Base-by-base conservation (phyloP, 2,329 filamentous ascomycete genomes). In the Zalaria sp. region DNA sequence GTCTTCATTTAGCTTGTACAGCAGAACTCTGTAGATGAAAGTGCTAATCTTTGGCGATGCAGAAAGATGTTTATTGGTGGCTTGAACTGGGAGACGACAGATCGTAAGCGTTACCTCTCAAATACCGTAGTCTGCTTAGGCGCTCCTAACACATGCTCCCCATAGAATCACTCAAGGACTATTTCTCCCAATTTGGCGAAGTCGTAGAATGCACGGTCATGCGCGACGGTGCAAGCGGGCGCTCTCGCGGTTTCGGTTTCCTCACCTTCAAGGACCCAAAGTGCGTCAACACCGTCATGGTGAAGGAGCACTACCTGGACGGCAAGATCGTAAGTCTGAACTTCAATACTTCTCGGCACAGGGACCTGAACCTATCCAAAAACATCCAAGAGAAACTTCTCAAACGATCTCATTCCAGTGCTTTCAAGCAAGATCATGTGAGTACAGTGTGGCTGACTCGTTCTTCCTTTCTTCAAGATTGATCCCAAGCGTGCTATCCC, bases 31-130 rank as follows among this genome's bases (percentile, higher is more conserved):
- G 18, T 18, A 18, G 18, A 18, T 18, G 18, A 18, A 18, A 18
- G 18, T 18, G 43, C 43, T 44, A 44, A 44, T 31, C 36, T 32
- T 48, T 47, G 45, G 51, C 52, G 49, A 46, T 52, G 49, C 58
- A 98, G 91, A 57, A 98, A 98, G 70, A 98, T 98, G 91, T 98
- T 98, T 56, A 98, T 98, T 64, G 91, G 91, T 55, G 91, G 91
- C 34, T 68, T 98, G 42, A 98, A 98, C 60, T 98, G 91, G 91
- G 91, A 98, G 65, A 98, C 91, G 10, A 96, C 91, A 43, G 89
- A 96, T 68, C 80, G 89, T 96, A 79, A 73, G 87, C 66, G 31
- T 43, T 26, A 26, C 27, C 6, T 5, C 9, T 31, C 9, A 27
- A 27, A 34, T 11, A n/a, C 9, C n/a, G 3, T 37, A 37, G 26